A percentile compares a stretch with the other conserved stretches of the same genome.
Evolutionary conservation across 2,329 filamentous ascomycete species (phyloP).

Genomic region (Pleoardoris graminearum): DNA sequence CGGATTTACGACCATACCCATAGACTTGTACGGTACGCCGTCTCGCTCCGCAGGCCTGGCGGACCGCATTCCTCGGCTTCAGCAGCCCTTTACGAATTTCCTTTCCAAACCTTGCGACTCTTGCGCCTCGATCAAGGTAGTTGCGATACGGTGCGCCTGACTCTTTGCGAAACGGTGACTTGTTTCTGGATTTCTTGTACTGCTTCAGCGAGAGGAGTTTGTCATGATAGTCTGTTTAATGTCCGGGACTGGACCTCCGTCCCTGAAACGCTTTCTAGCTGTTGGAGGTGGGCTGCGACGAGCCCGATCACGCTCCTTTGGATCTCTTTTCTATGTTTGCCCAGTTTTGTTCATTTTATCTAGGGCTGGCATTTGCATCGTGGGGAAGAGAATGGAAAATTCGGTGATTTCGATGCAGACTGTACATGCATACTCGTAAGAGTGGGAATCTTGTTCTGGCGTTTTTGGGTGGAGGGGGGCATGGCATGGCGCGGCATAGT

Average conservation of each 20-base stretch:
- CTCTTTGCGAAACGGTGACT: background rate
- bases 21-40: conserved; percentile 13
- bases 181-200: background rate
- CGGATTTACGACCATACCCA: conserved; percentile 16
- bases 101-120: background rate
- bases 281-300: background rate
- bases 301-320: background rate
- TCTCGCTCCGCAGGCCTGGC: conserved; percentile 4
- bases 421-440: background rate
- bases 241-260: background rate
- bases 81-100: conserved; percentile 9
- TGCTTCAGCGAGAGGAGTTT: background rate
- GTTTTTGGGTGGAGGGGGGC: background rate
- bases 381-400: background rate
- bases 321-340: conserved; percentile 6
- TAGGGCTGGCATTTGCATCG: background rate
- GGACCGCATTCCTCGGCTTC: conserved; percentile 2
- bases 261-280: background rate
- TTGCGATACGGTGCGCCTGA: background rate
- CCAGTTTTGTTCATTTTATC: background rate
- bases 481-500: background rate
- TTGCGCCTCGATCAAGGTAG: background rate
- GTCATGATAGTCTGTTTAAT: conserved; percentile 6
- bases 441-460: background rate
- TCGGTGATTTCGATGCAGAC: background rate